Conservation (phyloP, 225 moss, liverwort and hornwort genomes). For the Antitrichia curtipendula region DNA sequence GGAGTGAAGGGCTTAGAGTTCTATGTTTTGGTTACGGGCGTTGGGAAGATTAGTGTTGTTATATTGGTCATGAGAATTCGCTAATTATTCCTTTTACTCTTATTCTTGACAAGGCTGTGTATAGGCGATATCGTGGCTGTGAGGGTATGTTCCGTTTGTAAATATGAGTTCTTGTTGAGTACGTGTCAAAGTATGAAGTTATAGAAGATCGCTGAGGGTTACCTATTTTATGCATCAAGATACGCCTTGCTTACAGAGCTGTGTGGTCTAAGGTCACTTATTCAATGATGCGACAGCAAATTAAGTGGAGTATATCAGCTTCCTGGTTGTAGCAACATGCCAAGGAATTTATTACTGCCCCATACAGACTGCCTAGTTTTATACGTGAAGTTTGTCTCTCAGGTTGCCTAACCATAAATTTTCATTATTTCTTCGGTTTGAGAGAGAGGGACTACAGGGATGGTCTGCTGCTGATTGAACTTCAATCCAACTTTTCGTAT, state of each 20-base stretch:
- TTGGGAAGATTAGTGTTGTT: not conserved
- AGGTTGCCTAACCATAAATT: not conserved
- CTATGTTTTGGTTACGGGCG: not conserved
- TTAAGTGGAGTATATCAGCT: conserved; percentile 51
- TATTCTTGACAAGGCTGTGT: not conserved
- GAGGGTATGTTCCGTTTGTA: not conserved
- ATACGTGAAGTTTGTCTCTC: not conserved
- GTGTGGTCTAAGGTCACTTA: conserved; percentile 45
- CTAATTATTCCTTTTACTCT: not conserved
- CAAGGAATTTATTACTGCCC: conserved; percentile 49
- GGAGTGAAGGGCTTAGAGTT: not conserved
- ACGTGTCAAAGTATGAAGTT: not conserved
- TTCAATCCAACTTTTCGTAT: not conserved
- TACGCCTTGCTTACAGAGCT: conserved; percentile 47
- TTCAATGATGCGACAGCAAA: conserved; percentile 22
- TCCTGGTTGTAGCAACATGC: conserved; percentile 51
- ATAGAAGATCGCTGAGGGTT: not conserved
- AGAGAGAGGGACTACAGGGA: not conserved
- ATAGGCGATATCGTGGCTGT: not conserved
- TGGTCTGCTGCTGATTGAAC: not conserved
- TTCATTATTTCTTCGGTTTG: not conserved
- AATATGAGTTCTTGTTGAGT: not conserved
- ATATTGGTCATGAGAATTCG: not conserved
- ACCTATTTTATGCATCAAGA: conserved; percentile 23
- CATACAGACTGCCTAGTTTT: conserved; percentile 6